Evolutionary conservation across 768 basidiomycete genomes (phyloP).

Genomic region (Pleurotus eryngii): DNA sequence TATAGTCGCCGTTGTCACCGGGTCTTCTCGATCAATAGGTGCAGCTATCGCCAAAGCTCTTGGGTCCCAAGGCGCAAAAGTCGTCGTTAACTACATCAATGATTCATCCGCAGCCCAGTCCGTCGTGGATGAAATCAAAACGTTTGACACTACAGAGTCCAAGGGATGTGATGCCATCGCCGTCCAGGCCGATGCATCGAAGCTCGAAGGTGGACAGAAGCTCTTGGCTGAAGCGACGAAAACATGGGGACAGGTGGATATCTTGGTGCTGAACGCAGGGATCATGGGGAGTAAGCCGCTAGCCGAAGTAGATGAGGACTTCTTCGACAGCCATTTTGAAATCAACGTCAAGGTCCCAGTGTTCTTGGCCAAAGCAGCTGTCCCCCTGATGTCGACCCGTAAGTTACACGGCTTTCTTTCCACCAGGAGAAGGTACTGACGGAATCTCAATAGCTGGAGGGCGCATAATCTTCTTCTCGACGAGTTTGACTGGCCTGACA

Average conservation of each 20-base stretch:
- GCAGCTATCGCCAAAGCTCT: conserved; percentile 51
- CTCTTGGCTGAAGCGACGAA: conserved; percentile 47
- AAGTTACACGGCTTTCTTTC: conserved; percentile 12
- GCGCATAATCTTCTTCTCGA: conserved; percentile 56
- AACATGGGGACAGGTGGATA: conserved; percentile 51
- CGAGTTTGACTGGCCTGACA: conserved; percentile 42
- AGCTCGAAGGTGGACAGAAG: conserved; percentile 40
- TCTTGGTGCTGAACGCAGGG: conserved; percentile 57
- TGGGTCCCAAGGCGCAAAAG: conserved; percentile 54
- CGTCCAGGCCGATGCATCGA: conserved; percentile 50
- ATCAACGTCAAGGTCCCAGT: conserved; percentile 60
- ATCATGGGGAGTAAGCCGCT: conserved; percentile 50
- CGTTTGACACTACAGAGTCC: conserved; percentile 22
- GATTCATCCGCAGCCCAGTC: conserved; percentile 38
- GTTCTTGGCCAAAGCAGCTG: conserved; percentile 49
- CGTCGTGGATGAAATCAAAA: conserved; percentile 45
- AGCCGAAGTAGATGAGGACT: conserved; percentile 48
- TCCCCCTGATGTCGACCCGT: conserved; percentile 41
- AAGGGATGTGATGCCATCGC: conserved; percentile 45
- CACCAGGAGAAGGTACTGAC: neutral
- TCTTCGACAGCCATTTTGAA: conserved; percentile 48
- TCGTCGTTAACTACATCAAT: conserved; percentile 54
- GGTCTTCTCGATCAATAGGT: conserved; percentile 58
- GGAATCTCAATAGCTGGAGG: conserved; percentile 37
- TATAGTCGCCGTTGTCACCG: conserved; percentile 29